Percentiles rank a stretch among this genome's conserved stretches.
phyloP scores from a whole-genome alignment of 1,139 yeast species.

The Lodderomyces oxycetoniae region DNA sequence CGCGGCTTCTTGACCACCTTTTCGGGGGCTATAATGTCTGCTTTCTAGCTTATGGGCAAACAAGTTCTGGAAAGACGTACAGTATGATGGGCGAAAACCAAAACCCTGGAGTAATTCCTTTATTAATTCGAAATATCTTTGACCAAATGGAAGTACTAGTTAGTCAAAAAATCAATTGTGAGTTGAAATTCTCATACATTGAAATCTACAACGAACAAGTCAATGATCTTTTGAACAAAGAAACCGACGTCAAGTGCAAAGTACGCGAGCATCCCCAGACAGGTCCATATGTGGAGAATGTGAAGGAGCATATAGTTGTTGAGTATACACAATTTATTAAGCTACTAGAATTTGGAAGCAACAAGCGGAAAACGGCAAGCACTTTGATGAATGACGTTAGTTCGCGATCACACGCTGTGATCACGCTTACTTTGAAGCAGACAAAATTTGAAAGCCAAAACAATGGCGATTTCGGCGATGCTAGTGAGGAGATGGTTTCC shows the following conservation, averaged over 20 bases:
- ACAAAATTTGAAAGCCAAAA: constrained; percentile 30
- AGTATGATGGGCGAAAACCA: constrained; percentile 64
- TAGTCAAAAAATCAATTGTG: constrained; percentile 42
- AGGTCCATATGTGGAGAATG: constrained; percentile 69
- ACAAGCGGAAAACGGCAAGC: constrained; percentile 58
- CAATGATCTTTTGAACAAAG: constrained; percentile 44
- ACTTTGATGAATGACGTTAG: constrained; percentile 68
- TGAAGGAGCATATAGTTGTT: constrained; percentile 46
- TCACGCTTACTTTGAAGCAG: constrained; percentile 59
- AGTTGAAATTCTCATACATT: constrained; percentile 56
- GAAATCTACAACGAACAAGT: constrained; percentile 75
- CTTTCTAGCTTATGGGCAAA: constrained; percentile 74
- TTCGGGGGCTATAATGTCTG: constrained; percentile 71
- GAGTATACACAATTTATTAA: constrained; percentile 40
- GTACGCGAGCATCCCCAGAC: constrained; percentile 58
- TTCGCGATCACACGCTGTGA: constrained; percentile 75
- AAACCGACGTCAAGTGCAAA: constrained; percentile 27
- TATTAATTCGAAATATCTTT: constrained; percentile 53
- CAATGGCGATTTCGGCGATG: constrained; percentile 33
- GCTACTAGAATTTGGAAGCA: constrained; percentile 44
- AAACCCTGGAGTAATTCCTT: constrained; percentile 56
- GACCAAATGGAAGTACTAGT: constrained; percentile 36
- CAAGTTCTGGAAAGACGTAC: constrained; percentile 67
- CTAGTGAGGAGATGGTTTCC: constrained; percentile 52
- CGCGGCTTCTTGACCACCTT: constrained; percentile 56